phyloP scores from a whole-genome alignment of 139 green algal species.

The Haematococcus lacustris region DNA sequence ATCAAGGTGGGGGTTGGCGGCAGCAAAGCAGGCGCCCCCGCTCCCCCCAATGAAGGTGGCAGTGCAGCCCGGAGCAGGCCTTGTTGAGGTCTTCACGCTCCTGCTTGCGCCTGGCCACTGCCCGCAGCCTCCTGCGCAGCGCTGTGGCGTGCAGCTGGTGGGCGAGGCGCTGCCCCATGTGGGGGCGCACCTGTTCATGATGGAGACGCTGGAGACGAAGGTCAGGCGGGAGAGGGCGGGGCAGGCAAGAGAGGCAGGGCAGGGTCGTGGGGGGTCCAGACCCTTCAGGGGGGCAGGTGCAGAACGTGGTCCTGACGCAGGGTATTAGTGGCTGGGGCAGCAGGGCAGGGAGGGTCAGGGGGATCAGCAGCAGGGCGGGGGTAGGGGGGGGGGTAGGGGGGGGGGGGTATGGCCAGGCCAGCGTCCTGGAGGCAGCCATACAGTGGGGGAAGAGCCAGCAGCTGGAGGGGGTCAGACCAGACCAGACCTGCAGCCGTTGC shows the following conservation, averaged over 20 bases:
- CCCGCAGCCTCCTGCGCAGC: too few relatives aligned
- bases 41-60: too few relatives aligned
- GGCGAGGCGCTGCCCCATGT: neutral
- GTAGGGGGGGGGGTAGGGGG: neutral
- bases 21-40: too few relatives aligned
- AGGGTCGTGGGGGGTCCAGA: neutral
- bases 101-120: too few relatives aligned
- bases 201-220: neutral
- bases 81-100: too few relatives aligned
- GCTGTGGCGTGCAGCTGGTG: neutral
- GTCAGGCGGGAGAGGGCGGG: neutral
- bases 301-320: neutral
- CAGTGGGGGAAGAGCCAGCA: neutral
- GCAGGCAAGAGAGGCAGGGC: neutral
- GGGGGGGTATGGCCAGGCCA: too few relatives aligned
- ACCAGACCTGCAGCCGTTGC: too few relatives aligned
- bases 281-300: neutral
- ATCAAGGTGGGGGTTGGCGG: too few relatives aligned
- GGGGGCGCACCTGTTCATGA: slow-evolving; percentile 1
- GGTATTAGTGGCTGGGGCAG: neutral
- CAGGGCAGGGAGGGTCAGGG: neutral
- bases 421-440: neutral
- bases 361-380: neutral
- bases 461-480: too few relatives aligned
- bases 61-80: too few relatives aligned